A percentile compares a stretch with the other conserved stretches of the same genome.
Conservation (phyloP, 768 basidiomycete genomes). For the Lyophyllum decastes region DNA sequence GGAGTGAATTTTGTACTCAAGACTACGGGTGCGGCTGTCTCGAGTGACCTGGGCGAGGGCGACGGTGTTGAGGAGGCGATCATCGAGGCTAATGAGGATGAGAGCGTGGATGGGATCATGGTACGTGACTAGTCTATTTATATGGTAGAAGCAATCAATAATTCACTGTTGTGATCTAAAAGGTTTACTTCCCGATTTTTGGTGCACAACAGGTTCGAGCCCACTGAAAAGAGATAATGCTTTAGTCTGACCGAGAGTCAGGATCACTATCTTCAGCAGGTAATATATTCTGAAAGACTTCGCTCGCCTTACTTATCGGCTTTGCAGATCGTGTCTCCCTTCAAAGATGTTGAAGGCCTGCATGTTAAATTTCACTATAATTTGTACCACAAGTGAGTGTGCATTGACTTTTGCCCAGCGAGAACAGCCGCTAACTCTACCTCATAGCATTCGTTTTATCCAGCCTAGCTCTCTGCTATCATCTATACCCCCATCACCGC, state of each 20-base stretch:
- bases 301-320: neutral
- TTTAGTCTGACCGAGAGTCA: slow-evolving; percentile 29
- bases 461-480: slow-evolving; percentile 68
- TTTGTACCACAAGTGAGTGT: slow-evolving; percentile 86
- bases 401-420: neutral
- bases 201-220: slow-evolving; percentile 75
- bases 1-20: slow-evolving; percentile 87
- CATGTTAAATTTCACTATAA: slow-evolving; percentile 96
- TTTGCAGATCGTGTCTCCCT: slow-evolving; percentile 82
- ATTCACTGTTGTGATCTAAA: slow-evolving; percentile 2
- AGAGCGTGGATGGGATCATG: slow-evolving; percentile 90
- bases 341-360: slow-evolving; percentile 97
- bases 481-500: slow-evolving; percentile 42
- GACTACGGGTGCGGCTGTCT: slow-evolving; percentile 63
- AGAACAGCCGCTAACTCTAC: neutral
- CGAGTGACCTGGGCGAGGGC: slow-evolving; percentile 63
- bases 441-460: slow-evolving; percentile 87
- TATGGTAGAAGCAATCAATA: neutral
- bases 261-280: slow-evolving; percentile 98
- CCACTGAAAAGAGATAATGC: neutral
- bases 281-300: slow-evolving; percentile 23
- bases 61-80: slow-evolving; percentile 97
- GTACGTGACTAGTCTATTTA: slow-evolving; percentile 42
- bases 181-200: slow-evolving; percentile 98
- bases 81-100: slow-evolving; percentile 91